Base-by-base conservation (phyloP, 805 yeast species). In the Kluyveromyces lactis region DNA sequence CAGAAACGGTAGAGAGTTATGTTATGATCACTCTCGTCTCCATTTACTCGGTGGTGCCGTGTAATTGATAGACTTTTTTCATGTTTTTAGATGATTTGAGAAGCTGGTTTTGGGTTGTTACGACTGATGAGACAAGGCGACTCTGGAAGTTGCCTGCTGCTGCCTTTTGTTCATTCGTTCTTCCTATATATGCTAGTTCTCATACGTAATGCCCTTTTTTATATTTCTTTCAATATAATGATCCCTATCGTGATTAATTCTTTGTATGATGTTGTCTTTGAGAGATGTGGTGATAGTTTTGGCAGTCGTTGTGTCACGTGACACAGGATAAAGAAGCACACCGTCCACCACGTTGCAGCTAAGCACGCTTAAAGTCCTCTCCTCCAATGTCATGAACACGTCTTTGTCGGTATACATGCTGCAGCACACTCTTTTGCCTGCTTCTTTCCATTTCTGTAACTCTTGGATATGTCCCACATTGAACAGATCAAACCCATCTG, bases 381-480 rank as follows among this genome's bases (percentile, higher is more conserved):
- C 97, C 44, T 81, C 75, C 15, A 84, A 51, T 52, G 84, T 86
- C 97, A 92, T 92, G 29, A 87, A 77, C 19, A 15, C 16, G n/a
- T 95, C 94, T 52, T 77, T 76, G 49, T 77, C 77, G 8, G 24
- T 6, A 9, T 21, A 6, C 24, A 21, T 9, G 37, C 69, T 61
- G 73, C 79, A 44, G 73, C 77, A 37, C 69, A 72, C 33, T 45
- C 55, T 56, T 80, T 92, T 54, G 71, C 75, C 49, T 72, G 75
- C 17, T 86, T 55, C 2, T 95, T 95, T 8, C 81, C 85, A 1
- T 84, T 60, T 1, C 75, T 71, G 8, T 45, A 90, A 66, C 8
- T 81, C 81, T 48, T 79, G 81, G 42, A 90, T 85, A 58, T 92
- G 97, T 16, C 95, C 97, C 16, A 95, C 87, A 58, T 86, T 87